Evolutionary conservation across 23 red algal species (phyloP), one percentile per base, ranked within the genome.

Genomic region (Rhodosorus marinus): DNA sequence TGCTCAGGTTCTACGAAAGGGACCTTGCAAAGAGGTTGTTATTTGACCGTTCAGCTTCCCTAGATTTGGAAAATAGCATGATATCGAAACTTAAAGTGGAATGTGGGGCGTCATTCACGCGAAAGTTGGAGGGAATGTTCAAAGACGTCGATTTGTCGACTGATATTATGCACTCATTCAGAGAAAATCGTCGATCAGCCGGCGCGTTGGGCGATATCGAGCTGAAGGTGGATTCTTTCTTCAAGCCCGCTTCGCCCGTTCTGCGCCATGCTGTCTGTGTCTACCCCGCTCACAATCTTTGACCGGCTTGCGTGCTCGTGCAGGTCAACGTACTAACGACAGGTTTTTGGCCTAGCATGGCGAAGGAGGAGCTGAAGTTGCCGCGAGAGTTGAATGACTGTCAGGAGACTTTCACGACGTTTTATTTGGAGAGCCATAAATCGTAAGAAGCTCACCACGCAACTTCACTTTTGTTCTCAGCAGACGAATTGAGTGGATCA

Each of bases 1-100:
- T n/a, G n/a, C n/a, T n/a, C n/a, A n/a, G n/a, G n/a, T 98, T 81
- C 50, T 98, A 81, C 61, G 86, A 98, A 43, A 84, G 81, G 29
- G 70, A 98, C 47, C 69, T 98, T 41, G 70, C 90, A 6, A 83
- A 98, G 59, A 67, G 90, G 9, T 60, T 98, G 52, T 62, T 98
- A 0, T 64, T 75, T 20, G 78, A 72, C 55, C 77, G 69, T 33
- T 81, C 80, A 53, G 80, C 81, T 29, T 85, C 78, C 47, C 49
- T 80, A 8, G 90, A 81, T 66, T 57, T 82, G 22, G 90, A 98
- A 55, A 82, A 79, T 64, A 56, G 52, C 31, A 82, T 98, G 90
- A 82, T 98, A 55, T 82, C 78, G 1, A 75, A 73, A 54, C 52
- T 98, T 45, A 82, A 82, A 25, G 58, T 74, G 21, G 90, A 98